A percentile compares a stretch with the other conserved stretches of the same genome.
These are phyloP conservation scores for Venturiaceae sp. DNA, from an alignment of 2,329 filamentous ascomycete species.

Conservation along the genomic window DNA sequence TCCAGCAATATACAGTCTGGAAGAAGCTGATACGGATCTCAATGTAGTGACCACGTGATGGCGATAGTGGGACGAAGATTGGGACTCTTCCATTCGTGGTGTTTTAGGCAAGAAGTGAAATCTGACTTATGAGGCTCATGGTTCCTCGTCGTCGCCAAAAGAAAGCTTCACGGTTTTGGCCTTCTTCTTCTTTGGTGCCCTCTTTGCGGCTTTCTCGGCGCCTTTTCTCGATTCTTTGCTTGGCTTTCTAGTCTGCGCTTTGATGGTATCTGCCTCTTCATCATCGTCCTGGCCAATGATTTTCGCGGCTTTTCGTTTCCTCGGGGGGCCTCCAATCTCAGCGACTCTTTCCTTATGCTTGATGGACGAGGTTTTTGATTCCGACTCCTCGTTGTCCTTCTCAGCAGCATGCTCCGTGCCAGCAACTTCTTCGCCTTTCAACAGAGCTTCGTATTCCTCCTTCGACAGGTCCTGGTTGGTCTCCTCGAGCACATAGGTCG, in stretches of 20 bases:
- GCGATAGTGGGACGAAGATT: background rate
- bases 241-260: conserved; percentile 18
- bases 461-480: conserved; percentile 53
- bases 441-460: conserved; percentile 38
- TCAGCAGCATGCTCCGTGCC: conserved; percentile 6
- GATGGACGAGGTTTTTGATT: background rate
- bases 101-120: background rate
- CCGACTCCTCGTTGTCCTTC: conserved; percentile 6
- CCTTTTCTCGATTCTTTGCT: background rate
- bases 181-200: conserved; percentile 11
- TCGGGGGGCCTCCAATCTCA: conserved; percentile 21
- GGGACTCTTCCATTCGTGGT: background rate
- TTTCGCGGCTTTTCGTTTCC: conserved; percentile 27
- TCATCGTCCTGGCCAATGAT: conserved; percentile 22
- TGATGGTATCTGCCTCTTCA: conserved; percentile 16
- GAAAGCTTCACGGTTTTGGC: conserved; percentile 9
- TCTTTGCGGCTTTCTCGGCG: background rate
- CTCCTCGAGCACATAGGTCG: conserved; percentile 63
- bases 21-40: background rate
- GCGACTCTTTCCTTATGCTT: conserved; percentile 17
- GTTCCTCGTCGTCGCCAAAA: conserved; percentile 10
- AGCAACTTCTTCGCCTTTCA: conserved; percentile 10
- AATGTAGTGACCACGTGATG: background rate
- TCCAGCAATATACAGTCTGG: too few relatives aligned
- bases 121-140: background rate